Evolutionary conservation across 2,329 filamentous ascomycete genomes (phyloP).

Genomic region (Hypoxylon rubiginosum): DNA sequence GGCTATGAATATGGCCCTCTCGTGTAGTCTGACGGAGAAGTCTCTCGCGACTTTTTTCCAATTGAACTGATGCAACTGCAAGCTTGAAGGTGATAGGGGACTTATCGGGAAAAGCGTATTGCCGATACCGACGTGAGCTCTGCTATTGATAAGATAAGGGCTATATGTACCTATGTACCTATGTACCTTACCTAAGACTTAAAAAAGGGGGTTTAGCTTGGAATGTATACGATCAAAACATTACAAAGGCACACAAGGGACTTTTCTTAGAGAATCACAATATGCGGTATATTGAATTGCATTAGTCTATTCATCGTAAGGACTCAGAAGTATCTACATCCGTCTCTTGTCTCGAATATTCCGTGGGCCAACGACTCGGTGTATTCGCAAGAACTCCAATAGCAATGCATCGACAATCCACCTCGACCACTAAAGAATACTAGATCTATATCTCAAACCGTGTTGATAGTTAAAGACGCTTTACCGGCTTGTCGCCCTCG

Average conservation of each 20-base stretch:
- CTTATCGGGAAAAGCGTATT: conserved; percentile 30
- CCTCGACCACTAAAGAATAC: background rate
- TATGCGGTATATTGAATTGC: background rate
- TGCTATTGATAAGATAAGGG: background rate
- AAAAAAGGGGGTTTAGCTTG: background rate
- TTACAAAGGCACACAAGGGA: no score
- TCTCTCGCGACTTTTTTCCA: conserved; percentile 38
- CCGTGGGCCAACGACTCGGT: background rate
- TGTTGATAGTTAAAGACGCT: conserved; percentile 3
- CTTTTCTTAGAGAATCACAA: background rate
- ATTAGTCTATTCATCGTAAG: conserved; percentile 34
- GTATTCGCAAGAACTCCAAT: conserved; percentile 28
- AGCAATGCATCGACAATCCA: conserved; percentile 24
- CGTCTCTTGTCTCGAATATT: background rate
- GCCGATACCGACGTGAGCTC: conserved; percentile 1
- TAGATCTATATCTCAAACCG: background rate
- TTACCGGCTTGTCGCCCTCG: conserved; percentile 73
- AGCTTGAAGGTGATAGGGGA: conserved; percentile 16
- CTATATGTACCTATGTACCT: background rate
- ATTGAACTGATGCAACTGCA: conserved; percentile 16
- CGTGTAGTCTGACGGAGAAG: conserved; percentile 17
- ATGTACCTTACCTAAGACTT: background rate
- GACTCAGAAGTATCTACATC: conserved; percentile 31
- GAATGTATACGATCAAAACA: no score
- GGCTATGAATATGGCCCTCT: conserved; percentile 21